Evolutionary conservation across 371 early-diverging fungal genomes (phyloP).

Genomic region (Mucor piriformis): DNA sequence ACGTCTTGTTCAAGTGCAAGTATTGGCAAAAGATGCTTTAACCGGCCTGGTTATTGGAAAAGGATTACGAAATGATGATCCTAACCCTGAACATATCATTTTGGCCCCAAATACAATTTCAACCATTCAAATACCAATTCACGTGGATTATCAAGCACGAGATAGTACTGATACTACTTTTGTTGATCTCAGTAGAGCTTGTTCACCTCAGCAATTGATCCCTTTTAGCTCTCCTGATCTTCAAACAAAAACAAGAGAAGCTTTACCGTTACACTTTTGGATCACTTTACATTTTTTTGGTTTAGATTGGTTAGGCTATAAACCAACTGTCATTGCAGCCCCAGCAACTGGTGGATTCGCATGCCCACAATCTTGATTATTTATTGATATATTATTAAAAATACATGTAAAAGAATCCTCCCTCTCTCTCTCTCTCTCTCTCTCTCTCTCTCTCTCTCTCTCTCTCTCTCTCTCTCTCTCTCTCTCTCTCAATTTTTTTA

Average conservation of each 20-base stretch:
- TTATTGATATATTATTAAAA: background rate
- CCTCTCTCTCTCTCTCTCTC: background rate
- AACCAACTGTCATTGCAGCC: slow-evolving; percentile 44
- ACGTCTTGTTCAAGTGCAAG: slow-evolving; percentile 29
- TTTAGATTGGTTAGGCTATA: slow-evolving; percentile 43
- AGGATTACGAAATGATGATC: slow-evolving; percentile 28
- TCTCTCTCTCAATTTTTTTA: background rate
- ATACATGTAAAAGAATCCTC: background rate
- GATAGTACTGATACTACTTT: slow-evolving; percentile 47
- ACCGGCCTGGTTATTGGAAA: slow-evolving; percentile 46
- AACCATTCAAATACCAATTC: slow-evolving; percentile 39
- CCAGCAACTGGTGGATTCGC: slow-evolving; percentile 51
- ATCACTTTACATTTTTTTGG: slow-evolving; percentile 46
- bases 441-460: background rate
- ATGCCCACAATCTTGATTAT: slow-evolving; percentile 35
- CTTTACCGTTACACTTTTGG: slow-evolving; percentile 47
- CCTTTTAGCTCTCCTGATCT: slow-evolving; percentile 10
- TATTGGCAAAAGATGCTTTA: slow-evolving; percentile 43
- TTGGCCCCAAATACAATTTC: slow-evolving; percentile 37
- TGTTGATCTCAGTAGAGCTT: slow-evolving; percentile 35
- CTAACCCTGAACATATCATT: slow-evolving; percentile 22
- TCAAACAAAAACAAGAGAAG: slow-evolving; percentile 13
- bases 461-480: background rate
- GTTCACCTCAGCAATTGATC: slow-evolving; percentile 27
- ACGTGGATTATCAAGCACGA: slow-evolving; percentile 45